phyloP scores from a whole-genome alignment of 805 yeast genomes.

The Metschnikowia kofuensis region DNA sequence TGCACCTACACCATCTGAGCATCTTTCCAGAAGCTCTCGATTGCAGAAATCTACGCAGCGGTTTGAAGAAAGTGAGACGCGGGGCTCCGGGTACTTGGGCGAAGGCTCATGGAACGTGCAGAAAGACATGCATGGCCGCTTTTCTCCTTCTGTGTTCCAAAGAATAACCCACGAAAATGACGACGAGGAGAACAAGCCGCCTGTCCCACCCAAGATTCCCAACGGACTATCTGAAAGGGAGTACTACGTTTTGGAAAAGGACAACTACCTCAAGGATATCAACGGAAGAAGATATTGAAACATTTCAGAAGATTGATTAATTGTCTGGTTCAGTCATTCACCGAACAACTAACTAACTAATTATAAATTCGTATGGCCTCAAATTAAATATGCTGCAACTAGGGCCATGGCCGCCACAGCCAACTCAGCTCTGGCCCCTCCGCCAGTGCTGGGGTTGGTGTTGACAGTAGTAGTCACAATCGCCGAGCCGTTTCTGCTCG shows the following conservation, averaged over 20 bases:
- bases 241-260: conserved; percentile 40
- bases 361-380: too few relatives aligned
- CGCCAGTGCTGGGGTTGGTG: too few relatives aligned
- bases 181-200: conserved; percentile 32
- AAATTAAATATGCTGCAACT: too few relatives aligned
- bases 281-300: conserved; percentile 30
- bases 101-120: conserved; percentile 29
- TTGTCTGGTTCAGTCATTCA: too few relatives aligned
- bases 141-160: conserved; percentile 37
- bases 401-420: too few relatives aligned
- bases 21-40: conserved; percentile 24
- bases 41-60: conserved; percentile 22
- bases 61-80: conserved; percentile 26
- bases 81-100: conserved; percentile 41
- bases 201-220: conserved; percentile 45
- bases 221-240: conserved; percentile 40
- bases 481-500: too few relatives aligned
- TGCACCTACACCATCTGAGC: conserved; percentile 50
- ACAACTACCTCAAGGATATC: conserved; percentile 36
- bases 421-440: too few relatives aligned
- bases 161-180: conserved; percentile 26
- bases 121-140: conserved; percentile 15
- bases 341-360: too few relatives aligned
- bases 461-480: too few relatives aligned
- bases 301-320: background rate